These are phyloP conservation scores for Tuber aestivum DNA, from an alignment of 495 filamentous ascomycete genomes.

Conservation along the genomic window DNA sequence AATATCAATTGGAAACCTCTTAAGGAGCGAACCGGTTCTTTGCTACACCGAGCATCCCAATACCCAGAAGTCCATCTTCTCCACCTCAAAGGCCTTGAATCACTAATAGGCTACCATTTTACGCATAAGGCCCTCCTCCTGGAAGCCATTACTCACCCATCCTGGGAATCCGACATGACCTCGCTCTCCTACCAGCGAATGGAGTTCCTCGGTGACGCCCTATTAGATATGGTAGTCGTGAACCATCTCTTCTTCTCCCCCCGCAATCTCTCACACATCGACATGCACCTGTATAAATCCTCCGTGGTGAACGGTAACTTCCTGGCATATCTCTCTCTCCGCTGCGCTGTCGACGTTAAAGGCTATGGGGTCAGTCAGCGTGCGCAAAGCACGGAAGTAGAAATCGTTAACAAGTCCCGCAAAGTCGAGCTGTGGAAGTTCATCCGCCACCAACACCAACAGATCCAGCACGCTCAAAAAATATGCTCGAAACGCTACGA, in stretches of 20 bases:
- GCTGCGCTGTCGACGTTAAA: constrained; percentile 20
- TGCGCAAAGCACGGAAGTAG: constrained; percentile 7
- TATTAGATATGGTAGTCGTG: constrained; percentile 74
- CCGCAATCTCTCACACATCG: constrained; percentile 52
- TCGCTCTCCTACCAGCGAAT: constrained; percentile 72
- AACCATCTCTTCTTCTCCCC: constrained; percentile 49
- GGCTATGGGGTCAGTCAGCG: constrained; percentile 23
- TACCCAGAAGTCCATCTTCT: constrained; percentile 23
- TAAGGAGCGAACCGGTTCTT: constrained; percentile 35
- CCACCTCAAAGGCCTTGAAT: constrained; percentile 49
- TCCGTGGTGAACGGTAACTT: constrained; percentile 78
- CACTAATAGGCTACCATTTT: constrained; percentile 66
- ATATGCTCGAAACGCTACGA: constrained; percentile 50
- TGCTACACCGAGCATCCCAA: constrained; percentile 42
- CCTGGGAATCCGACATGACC: constrained; percentile 52
- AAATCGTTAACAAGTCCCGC: constrained; percentile 23
- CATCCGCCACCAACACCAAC: constrained; percentile 54
- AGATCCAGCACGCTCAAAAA: constrained; percentile 47
- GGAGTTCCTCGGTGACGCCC: constrained; percentile 83
- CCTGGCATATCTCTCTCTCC: constrained; percentile 76
- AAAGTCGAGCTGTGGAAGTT: constrained; percentile 59
- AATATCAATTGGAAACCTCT: constrained; percentile 55
- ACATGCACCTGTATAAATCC: constrained; percentile 70
- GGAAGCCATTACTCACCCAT: constrained; percentile 82
- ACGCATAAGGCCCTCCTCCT: constrained; percentile 61